Base-by-base conservation (phyloP, 176 grass and related monocot genomes). In the Echinochloa phyllopogon region DNA sequence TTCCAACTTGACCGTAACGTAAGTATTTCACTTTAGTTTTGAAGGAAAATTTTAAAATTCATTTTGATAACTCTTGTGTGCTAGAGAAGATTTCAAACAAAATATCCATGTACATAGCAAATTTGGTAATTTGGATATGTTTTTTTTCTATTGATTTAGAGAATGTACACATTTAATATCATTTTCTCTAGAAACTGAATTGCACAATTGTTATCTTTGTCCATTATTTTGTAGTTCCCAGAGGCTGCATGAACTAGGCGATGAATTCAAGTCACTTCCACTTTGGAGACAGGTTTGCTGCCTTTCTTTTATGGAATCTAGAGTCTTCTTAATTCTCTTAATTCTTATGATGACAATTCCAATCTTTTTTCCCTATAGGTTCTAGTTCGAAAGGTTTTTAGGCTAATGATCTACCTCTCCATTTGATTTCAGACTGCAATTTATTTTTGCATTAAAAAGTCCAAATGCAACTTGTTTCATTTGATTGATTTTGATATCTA, bases 1-100 rank as follows among this genome's bases (percentile, higher is more conserved):
- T 72, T 84, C 93, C 38, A 98, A 95, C 83, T 86, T 98, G 90
- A 98, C 95, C 43, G 80, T 98, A 82, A 92, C 61, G 95, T 98
- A 74, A 82, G 53, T 85, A 77, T 72, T 21, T 29, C 42, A 36
- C 53, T 36, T 83, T 72, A 12, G 20, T 25, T 45, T 43, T 64
- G 3, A 79, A 64, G 6, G 5, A 8, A 38, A 36, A 66, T 38
- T 76, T 51, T 69, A 41, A 64, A 15, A 12, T 57, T 24, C 5
- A 14, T 86, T 61, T 39, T 79, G 14, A 42, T 80, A 6, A 44
- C 8, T 20, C 6, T 39, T 40, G 0, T 8, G 6, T 29, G 13
- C 84, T 40, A 23, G n/a, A 61, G 51, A 45, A 39, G 0, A 43
- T 74, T 61, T 10, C 3, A 18, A 63, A 50, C 52, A 24, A 18